Conservation (phyloP, 768 basidiomycete species). For the Tulasnella sp. region DNA sequence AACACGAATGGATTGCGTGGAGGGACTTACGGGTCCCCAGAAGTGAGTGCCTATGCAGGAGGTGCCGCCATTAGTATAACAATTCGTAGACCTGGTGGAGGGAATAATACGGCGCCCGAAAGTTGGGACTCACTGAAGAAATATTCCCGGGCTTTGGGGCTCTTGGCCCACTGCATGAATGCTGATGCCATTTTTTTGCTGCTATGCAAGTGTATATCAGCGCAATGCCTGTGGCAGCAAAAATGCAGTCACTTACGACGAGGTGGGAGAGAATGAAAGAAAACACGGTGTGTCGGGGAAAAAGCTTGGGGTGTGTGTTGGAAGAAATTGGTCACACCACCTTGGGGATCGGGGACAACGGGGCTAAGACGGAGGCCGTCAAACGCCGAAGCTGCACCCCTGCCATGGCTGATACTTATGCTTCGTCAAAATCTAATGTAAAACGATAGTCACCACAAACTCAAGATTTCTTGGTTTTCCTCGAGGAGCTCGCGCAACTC, state of each 20-base stretch:
- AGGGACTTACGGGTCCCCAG: constrained; percentile 84
- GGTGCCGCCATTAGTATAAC: not conserved
- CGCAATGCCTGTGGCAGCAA: not conserved
- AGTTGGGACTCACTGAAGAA: constrained; percentile 74
- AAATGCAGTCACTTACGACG: not conserved
- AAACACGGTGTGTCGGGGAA: not conserved
- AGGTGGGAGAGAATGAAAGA: not conserved
- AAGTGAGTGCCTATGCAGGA: constrained; percentile 77
- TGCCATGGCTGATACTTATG: no score
- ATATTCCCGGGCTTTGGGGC: constrained; percentile 89
- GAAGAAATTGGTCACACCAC: constrained; percentile 2
- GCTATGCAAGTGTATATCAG: not conserved
- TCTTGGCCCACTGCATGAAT: constrained; percentile 85
- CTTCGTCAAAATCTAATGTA: no score
- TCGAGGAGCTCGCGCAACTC: no score
- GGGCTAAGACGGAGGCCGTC: not conserved
- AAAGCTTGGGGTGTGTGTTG: not conserved
- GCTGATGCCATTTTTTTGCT: constrained; percentile 62
- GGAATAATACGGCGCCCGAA: constrained; percentile 10
- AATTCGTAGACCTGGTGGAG: constrained; percentile 30
- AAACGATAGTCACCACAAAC: no score
- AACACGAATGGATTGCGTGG: not conserved
- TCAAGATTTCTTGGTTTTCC: no score
- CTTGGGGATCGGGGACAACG: not conserved
- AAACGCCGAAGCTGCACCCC: no score